phyloP scores from a whole-genome alignment of 2,329 filamentous ascomycete species.

The Kalmusia sp. region DNA sequence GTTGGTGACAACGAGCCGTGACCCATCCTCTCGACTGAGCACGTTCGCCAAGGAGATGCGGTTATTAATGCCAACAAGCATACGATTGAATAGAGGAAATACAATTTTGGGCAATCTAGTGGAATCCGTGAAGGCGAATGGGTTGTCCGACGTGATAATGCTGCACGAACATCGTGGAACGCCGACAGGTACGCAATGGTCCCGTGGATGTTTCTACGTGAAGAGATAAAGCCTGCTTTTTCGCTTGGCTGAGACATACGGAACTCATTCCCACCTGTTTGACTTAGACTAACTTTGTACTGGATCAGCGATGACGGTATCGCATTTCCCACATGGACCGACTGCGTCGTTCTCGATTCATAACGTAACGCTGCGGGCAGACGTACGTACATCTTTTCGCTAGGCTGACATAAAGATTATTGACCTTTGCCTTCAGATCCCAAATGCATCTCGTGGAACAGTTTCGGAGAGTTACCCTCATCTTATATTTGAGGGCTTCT shows the following conservation, averaged over 20 bases:
- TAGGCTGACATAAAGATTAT: too few species aligned
- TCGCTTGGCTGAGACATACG: too few species aligned
- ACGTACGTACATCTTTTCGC: too few species aligned
- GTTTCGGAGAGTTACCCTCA: constrained; percentile 94
- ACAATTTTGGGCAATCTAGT: constrained; percentile 87
- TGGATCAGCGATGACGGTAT: constrained; percentile 86
- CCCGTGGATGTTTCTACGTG: too few species aligned
- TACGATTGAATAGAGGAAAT: constrained; percentile 90
- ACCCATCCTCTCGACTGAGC: constrained; percentile 82
- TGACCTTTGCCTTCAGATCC: constrained; percentile 89
- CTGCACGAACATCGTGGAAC: constrained; percentile 88
- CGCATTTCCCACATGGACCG: constrained; percentile 86
- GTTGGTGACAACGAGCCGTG: constrained; percentile 88
- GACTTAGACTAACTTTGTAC: too few species aligned
- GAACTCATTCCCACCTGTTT: too few species aligned
- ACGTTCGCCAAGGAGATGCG: constrained; percentile 93
- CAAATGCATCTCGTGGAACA: constrained; percentile 83
- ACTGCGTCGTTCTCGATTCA: constrained; percentile 85
- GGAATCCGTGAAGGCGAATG: constrained; percentile 77
- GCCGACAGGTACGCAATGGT: too few species aligned
- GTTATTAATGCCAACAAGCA: constrained; percentile 81
- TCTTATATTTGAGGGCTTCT: constrained; percentile 94
- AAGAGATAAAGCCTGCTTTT: too few species aligned
- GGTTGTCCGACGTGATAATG: constrained; percentile 79
- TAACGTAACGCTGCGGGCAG: too few species aligned